Conservation (phyloP, 202 grass and related monocot species). For the Miscanthus sacchariflorus region DNA sequence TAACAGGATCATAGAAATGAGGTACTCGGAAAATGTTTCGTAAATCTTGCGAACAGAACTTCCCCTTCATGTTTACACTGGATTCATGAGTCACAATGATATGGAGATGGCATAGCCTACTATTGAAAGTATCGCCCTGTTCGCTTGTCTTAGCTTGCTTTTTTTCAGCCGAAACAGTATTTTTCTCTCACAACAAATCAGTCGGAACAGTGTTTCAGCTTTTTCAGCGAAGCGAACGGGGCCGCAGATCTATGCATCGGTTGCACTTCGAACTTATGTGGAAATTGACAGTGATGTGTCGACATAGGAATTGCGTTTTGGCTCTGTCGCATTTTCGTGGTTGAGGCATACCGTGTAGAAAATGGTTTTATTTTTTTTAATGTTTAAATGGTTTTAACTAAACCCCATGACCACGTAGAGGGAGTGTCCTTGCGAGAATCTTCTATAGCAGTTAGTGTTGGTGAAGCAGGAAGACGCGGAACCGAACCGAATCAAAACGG, state of each 20-base stretch:
- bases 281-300: neutral
- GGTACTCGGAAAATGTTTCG: neutral
- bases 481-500: neutral
- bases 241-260: neutral
- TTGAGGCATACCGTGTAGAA: no score
- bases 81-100: slow-evolving; percentile 5
- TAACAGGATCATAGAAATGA: slow-evolving; percentile 38
- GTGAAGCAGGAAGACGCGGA: neutral
- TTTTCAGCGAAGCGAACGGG: no score
- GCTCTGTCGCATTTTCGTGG: neutral
- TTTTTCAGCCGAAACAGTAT: no score
- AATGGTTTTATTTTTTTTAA: no score
- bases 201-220: no score
- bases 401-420: no score
- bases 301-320: neutral
- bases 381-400: no score
- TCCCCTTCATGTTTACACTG: slow-evolving; percentile 25
- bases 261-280: neutral
- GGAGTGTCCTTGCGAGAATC: no score
- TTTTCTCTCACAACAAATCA: no score
- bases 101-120: slow-evolving; percentile 27
- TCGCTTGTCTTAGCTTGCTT: no score
- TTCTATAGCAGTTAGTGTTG: no score
- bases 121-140: neutral
- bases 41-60: slow-evolving; percentile 19